Percentiles rank a stretch among this genome's conserved stretches.
phyloP scores from a whole-genome alignment of 1,284 basidiomycete species.

The Marasmius fiardii region DNA sequence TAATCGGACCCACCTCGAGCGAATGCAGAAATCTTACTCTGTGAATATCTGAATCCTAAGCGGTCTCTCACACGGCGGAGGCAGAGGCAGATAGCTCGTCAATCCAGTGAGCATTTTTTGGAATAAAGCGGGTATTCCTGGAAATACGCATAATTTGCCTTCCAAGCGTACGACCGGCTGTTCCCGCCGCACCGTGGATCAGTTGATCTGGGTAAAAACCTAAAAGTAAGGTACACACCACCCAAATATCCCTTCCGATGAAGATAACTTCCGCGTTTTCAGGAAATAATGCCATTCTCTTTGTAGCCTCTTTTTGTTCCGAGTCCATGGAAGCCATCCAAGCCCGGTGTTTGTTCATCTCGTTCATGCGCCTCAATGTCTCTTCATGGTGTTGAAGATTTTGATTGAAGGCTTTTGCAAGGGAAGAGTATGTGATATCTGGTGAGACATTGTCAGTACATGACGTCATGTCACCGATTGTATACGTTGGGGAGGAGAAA shows the following conservation, averaged over 20 bases:
- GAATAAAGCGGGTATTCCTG: slow-evolving; percentile 87
- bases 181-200: not conserved
- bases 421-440: slow-evolving; percentile 89
- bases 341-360: slow-evolving; percentile 55
- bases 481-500: too few species aligned
- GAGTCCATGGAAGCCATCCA: slow-evolving; percentile 59
- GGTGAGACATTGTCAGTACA: slow-evolving; percentile 1
- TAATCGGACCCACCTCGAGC: not conserved
- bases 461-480: not conserved
- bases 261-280: slow-evolving; percentile 73
- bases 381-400: slow-evolving; percentile 77
- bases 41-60: slow-evolving; percentile 79
- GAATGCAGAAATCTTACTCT: slow-evolving; percentile 40
- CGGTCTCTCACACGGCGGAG: slow-evolving; percentile 66
- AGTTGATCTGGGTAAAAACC: not conserved
- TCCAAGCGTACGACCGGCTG: slow-evolving; percentile 82
- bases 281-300: slow-evolving; percentile 85
- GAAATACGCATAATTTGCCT: slow-evolving; percentile 86
- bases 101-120: slow-evolving; percentile 75
- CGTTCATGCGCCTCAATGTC: slow-evolving; percentile 76
- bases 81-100: slow-evolving; percentile 72
- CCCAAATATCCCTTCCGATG: slow-evolving; percentile 78
- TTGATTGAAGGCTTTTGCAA: slow-evolving; percentile 83
- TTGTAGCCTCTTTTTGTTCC: slow-evolving; percentile 69
- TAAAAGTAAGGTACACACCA: slow-evolving; percentile 43